Base-by-base conservation (phyloP, 495 filamentous ascomycete genomes). In the Neurospora tetraspora region DNA sequence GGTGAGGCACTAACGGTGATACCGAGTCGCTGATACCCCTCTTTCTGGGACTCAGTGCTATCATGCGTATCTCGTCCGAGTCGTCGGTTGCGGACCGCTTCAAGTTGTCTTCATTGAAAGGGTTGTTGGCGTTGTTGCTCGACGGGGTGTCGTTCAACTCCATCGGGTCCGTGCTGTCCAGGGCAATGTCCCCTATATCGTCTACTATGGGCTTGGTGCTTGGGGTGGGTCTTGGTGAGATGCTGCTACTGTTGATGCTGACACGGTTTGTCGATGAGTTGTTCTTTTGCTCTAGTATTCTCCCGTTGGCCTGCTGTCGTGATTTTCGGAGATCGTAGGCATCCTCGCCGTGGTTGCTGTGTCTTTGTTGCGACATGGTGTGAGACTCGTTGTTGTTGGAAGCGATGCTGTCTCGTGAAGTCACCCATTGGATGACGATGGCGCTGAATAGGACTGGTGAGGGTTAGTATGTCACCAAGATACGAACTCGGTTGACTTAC, bases 401-500 rank as follows among this genome's bases (percentile, higher is more conserved):
- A 18, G 69, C 70, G 71, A 74, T 77, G 75, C 78, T 81, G 79
- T 87, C 85, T 73, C 78, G 78, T n/a, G 82, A 82, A 9, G 85
- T 87, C 69, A 87, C 80, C 86, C 86, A 88, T 76, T 87, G 85
- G 71, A 88, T 84, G 34, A 87, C 82, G 23, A 86, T 71, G 39
- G 84, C 82, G 53, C 81, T 83, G 81, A 88, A 87, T 71, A 88
- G 82, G 39, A 88, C 85, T 86, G 45, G 36, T 39, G 39, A 31
- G 16, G 38, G 37, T 69, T 72, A 69, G 70, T 72, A 40, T 39
- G 9, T 69, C 69, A 34, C 12, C 59, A 43, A 45, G 65, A 45
- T 72, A 47, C 27, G 4, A 6, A 18, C 2, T 34, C 45, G 31
- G 39, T 10, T 36, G 14, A 76, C 83, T 73, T 70, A 86, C 84